Evolutionary conservation across 2,329 filamentous ascomycete species (phyloP), one percentile per base, ranked within the genome.

Genomic region (Fusarium metavorans): DNA sequence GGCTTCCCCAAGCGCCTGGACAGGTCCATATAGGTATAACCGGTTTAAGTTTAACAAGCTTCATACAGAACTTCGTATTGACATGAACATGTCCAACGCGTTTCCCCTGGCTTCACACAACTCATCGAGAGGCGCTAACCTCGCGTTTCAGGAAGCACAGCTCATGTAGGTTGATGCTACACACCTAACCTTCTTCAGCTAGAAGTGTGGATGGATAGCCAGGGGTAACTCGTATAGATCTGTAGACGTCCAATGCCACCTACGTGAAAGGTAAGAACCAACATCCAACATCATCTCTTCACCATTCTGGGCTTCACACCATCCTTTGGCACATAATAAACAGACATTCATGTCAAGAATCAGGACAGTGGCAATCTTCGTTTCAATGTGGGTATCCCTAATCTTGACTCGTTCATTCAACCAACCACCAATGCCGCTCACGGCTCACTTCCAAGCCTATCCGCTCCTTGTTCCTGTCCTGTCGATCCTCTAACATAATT

Each of bases 371-470:
- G 27, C 66, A 64, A 64, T 75, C 67, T 71, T 67, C 58, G 60
- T 67, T 77, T 57, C 48, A 57, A 64, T 52, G 59, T 60, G 68
- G 71, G 71, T 74, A 74, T 74, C 57, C 71, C 50, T 74, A 59
- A 65, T 52, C 27, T 63, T 52, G 32, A 63, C 20, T 63, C 59
- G 6, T 69, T 54, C 72, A 75, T 70, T 74, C 64, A 67, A 76
- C 67, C 68, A 71, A 68, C 61, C 67, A 74, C 45, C 67, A 74
- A 74, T 68, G 60, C 60, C 67, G 66, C 76, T 76, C 63, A 58
- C 57, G 71, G 56, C 63, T 67, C 63, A 64, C 65, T 65, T 69
- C 66, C 70, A 41, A 58, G 27, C 25, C 34, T 43, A 18, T 27
- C 58, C 43, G 25, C 62, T 35, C 30, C 68, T 11, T 61, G 14